phyloP scores from a whole-genome alignment of 2,329 filamentous ascomycete genomes.

The Ophioceras dolichostomum region DNA sequence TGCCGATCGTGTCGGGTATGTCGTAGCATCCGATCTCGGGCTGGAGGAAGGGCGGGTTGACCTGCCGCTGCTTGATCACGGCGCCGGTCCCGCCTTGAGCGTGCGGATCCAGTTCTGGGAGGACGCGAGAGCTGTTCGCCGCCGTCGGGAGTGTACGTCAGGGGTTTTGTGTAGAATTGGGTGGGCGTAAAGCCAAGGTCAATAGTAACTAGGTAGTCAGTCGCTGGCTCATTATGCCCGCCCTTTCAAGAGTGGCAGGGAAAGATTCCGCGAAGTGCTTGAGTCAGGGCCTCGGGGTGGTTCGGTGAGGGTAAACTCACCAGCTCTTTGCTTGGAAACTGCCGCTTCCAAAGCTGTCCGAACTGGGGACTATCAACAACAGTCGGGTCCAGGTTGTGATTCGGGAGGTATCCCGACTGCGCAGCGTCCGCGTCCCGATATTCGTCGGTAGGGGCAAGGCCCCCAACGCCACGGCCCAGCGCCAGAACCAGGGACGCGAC shows the following conservation, averaged over 20 bases:
- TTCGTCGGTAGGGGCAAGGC: too few species aligned
- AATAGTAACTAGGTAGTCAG: too few species aligned
- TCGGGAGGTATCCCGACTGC: too few species aligned
- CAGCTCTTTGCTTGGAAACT: conserved; percentile 39
- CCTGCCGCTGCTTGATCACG: conserved; percentile 20
- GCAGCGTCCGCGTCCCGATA: too few species aligned
- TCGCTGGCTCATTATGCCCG: conserved; percentile 31
- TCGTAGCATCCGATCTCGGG: conserved; percentile 25
- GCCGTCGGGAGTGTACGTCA: conserved; percentile 27
- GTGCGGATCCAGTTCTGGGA: conserved; percentile 24
- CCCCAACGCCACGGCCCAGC: too few species aligned
- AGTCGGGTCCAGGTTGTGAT: conserved; percentile 51
- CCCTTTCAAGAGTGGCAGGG: too few species aligned
- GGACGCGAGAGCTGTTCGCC: conserved; percentile 23
- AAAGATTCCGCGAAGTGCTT: too few species aligned
- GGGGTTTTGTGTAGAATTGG: conserved; percentile 30
- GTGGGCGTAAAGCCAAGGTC: too few species aligned
- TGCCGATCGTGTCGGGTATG: conserved; percentile 23
- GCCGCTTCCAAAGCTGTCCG: conserved; percentile 38
- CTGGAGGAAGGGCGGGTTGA: conserved; percentile 25
- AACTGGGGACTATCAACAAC: conserved; percentile 43
- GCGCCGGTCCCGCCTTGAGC: conserved; percentile 26
- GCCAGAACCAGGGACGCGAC: too few species aligned
- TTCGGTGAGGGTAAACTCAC: too few species aligned
- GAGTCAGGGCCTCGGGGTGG: too few species aligned